Base-by-base conservation (phyloP, 768 basidiomycete genomes). In the Pulveroboletus sp. region DNA sequence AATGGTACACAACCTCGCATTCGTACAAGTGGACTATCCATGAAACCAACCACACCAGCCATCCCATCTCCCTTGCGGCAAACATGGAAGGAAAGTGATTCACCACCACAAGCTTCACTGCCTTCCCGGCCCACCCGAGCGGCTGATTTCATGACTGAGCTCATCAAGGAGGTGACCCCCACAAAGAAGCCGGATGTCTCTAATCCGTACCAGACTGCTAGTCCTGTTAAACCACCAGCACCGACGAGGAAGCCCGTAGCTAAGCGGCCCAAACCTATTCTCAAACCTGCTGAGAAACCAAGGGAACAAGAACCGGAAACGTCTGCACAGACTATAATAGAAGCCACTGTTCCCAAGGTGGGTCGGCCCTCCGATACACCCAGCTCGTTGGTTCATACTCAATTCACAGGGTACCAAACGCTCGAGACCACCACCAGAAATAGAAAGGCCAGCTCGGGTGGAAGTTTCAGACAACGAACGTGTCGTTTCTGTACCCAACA, bases 201-300 rank as follows among this genome's bases (percentile, higher is more conserved):
- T 45, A 91, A 91, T 63, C 89, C 89, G 0, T 90, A 91, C 59
- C 84, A 89, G 63, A 76, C 78, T 17, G 81, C 82, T 14, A 86
- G 79, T 57, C 86, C 86, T 35, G 77, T 86, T 17, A 72, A 73
- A 39, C 74, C 73, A 10, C 74, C 77, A 3, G 67, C 72, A 43
- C 75, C 78, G 0, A 65, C 71, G 33, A 75, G 76, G 58, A 72
- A 68, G 37, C 65, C 56, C 15, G 54, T 59, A 24, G 62, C 68
- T 24, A 80, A 72, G 60, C 74, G 79, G 46, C 56, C 71, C 27
- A 64, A 53, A 47, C 41, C 55, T 14, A 21, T 46, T 24, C 61
- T 71, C 10, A 76, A 74, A 54, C 68, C 75, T 6, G 47, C 51
- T 30, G 64, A 63, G 53, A 67, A 66, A 35, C 59, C 64, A 32